Conservation (phyloP, 192 early-diverging fungal species). For the Anaeromyces robustus region DNA sequence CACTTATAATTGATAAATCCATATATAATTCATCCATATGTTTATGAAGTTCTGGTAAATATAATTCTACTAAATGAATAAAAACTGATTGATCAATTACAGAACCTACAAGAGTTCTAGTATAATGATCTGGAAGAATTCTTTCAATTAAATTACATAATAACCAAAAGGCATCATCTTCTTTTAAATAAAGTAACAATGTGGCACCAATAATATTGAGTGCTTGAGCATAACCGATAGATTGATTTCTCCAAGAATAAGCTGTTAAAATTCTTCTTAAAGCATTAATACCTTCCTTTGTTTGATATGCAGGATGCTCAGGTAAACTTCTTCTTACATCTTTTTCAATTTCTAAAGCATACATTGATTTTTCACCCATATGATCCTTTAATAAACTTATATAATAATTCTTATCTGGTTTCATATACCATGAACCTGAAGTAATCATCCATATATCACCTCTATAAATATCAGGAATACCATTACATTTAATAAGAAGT, state of each 20-base stretch:
- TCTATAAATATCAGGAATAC: neutral
- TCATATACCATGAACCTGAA: neutral
- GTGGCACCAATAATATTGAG: conserved; percentile 41
- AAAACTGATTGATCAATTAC: conserved; percentile 42
- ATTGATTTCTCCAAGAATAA: conserved; percentile 41
- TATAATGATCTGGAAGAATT: conserved; percentile 40
- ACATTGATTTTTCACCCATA: neutral
- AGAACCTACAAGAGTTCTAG: conserved; percentile 39
- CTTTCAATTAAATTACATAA: conserved; percentile 36
- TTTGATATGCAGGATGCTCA: conserved; percentile 40
- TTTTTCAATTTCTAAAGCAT: conserved; percentile 33
- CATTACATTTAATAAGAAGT: neutral
- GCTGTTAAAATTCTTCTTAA: conserved; percentile 32
- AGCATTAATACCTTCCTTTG: conserved; percentile 26
- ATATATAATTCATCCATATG: conserved; percentile 35
- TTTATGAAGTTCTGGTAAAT: conserved; percentile 14
- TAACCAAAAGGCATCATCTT: conserved; percentile 45
- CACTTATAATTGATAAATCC: conserved; percentile 36
- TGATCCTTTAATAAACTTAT: neutral
- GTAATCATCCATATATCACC: neutral
- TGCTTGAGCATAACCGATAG: conserved; percentile 46
- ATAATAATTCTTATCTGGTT: neutral
- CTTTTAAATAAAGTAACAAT: conserved; percentile 26
- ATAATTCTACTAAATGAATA: conserved; percentile 19
- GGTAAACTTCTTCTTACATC: conserved; percentile 39